These are phyloP conservation scores for Murraya paniculata DNA, from an alignment of 345 rosid genomes.

Conservation along the genomic window DNA sequence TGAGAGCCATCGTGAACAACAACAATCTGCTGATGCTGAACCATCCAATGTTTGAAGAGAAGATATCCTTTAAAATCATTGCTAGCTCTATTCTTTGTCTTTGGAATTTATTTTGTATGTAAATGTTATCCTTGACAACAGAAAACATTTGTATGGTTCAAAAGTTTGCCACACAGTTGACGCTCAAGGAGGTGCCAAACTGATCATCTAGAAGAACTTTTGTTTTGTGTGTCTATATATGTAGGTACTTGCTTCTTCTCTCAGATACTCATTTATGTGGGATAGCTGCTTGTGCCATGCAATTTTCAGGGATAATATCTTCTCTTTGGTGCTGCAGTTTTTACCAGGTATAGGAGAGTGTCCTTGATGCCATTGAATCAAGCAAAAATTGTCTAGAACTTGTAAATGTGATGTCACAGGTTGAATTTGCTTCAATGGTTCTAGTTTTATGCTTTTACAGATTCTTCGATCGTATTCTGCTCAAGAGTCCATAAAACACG, in stretches of 20 bases:
- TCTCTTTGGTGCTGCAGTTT: conserved; percentile 6
- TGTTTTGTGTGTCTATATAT: neutral
- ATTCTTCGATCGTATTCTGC: neutral
- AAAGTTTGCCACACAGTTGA: conserved; percentile 52
- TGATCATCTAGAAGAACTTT: conserved; percentile 11
- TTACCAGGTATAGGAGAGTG: neutral
- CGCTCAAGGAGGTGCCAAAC: conserved; percentile 28
- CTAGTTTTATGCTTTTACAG: neutral
- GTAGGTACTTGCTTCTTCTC: neutral
- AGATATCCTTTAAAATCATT: conserved; percentile 67
- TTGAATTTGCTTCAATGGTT: neutral
- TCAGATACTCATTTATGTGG: neutral
- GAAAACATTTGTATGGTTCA: conserved; percentile 60
- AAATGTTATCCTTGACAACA: conserved; percentile 41
- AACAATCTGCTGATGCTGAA: conserved; percentile 76
- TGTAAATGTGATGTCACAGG: neutral
- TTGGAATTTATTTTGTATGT: neutral
- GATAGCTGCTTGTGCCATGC: neutral
- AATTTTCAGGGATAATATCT: neutral
- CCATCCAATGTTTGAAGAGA: conserved; percentile 70
- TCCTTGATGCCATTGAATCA: neutral
- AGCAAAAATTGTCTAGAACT: neutral
- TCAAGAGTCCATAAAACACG: neutral
- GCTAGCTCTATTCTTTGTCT: neutral
- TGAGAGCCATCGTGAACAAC: conserved; percentile 80